Evolutionary conservation across 768 basidiomycete species (phyloP), one percentile per base, ranked within the genome.

Genomic region (Mycena chlorophos): DNA sequence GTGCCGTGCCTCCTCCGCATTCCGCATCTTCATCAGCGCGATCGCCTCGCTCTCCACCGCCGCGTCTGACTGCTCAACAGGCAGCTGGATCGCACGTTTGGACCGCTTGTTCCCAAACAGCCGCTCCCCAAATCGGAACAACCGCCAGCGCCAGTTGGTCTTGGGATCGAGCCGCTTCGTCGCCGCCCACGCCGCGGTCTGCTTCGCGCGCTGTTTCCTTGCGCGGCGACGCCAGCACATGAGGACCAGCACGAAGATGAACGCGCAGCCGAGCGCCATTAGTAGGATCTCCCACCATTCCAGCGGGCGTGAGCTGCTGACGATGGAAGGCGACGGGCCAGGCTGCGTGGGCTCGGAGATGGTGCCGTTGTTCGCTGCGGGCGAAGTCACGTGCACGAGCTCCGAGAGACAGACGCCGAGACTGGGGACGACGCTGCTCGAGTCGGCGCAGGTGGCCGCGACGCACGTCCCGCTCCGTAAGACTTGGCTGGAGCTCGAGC

Each of bases 241-340:
- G 56, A 92, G 65, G 57, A 90, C 68, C 43, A 81, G 68, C 38
- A 91, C 54, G 66, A 90, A 85, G 70, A 92, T 85, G 70, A 92
- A 88, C 16, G 86, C 85, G 65, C 87, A 88, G 10, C 91, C 89
- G 31, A 91, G 80, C 0, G 85, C 76, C 88, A 92, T 92, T 52
- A 92, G 80, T 52, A 92, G 74, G 61, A 92, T 91, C 72, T 93
- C 78, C 89, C 90, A 92, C 90, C 91, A 92, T 56, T 74, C 72
- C 8, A 91, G 73, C 22, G 75, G 62, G 23, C 73, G 75, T 20
- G 65, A 68, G 19, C 61, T 25, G 51, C 64, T 17, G 62, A 69
- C 49, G 67, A 55, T 86, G 68, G 27, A 84, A 84, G 1, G 22
- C 85, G 71, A 1, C 83, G 62, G 60, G 5, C 72, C 64, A 2